Evolutionary conservation across 23 red algal species (phyloP).

Genomic region (Gracilaria vermiculophylla): DNA sequence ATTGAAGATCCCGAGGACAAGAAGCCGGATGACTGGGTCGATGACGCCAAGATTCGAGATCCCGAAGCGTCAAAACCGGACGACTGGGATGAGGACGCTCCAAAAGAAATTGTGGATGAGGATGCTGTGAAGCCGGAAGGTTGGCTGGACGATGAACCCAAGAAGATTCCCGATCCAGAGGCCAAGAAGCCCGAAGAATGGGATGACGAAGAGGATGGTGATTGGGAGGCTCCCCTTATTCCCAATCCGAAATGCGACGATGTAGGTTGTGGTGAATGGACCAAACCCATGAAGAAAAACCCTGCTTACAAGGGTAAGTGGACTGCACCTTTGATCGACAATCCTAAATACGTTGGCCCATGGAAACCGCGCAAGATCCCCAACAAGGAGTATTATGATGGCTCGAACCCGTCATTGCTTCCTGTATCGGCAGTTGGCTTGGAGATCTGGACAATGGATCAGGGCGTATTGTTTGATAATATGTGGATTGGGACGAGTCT

Average conservation of each 20-base stretch:
- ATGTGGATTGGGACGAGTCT: conserved; percentile 72
- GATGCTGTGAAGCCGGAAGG: conserved; percentile 78
- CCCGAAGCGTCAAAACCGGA: conserved; percentile 89
- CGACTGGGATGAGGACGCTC: conserved; percentile 98
- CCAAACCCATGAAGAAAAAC: conserved; percentile 83
- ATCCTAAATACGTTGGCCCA: conserved; percentile 87
- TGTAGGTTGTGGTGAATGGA: conserved; percentile 94
- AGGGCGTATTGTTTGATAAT: conserved; percentile 96
- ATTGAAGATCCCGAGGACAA: conserved; percentile 96
- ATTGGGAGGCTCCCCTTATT: conserved; percentile 83
- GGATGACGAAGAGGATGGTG: conserved; percentile 94
- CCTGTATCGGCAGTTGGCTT: conserved; percentile 73
- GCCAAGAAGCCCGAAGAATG: conserved; percentile 85
- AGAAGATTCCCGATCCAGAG: conserved; percentile 80
- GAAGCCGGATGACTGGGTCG: conserved; percentile 98
- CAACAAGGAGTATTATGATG: conserved; percentile 93
- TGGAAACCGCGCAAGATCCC: conserved; percentile 93
- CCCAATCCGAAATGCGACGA: conserved; percentile 93
- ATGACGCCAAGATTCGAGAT: conserved; percentile 85
- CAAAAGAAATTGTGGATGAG: conserved; percentile 81
- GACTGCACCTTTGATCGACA: conserved; percentile 94
- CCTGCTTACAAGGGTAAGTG: conserved; percentile 99
- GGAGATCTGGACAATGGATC: conserved; percentile 99
- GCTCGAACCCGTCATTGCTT: conserved; percentile 53
- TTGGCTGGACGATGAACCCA: conserved; percentile 91